Conservation (phyloP, 495 filamentous ascomycete genomes). For the Parathielavia appendiculata region DNA sequence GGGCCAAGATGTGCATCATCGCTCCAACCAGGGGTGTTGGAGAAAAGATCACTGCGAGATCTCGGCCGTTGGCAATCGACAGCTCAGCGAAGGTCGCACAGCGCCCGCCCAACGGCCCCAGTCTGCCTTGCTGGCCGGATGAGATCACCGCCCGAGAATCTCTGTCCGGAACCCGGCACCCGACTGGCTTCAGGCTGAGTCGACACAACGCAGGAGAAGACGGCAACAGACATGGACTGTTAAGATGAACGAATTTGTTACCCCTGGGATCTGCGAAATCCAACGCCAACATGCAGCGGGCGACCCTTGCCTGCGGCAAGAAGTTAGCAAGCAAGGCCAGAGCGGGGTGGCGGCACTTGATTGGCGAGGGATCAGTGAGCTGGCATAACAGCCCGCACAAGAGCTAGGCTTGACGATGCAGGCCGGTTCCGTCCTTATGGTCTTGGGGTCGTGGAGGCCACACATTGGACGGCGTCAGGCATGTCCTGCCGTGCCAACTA, state of each 20-base stretch:
- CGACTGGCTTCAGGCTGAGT: background rate
- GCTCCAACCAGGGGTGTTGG: background rate
- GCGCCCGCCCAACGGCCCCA: too few relatives aligned
- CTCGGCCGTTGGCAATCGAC: conserved; percentile 11
- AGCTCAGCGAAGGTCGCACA: background rate
- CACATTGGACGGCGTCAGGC: conserved; percentile 26
- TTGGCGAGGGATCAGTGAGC: conserved; percentile 27
- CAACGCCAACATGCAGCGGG: too few relatives aligned
- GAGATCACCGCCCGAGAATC: background rate
- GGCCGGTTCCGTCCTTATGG: conserved; percentile 25
- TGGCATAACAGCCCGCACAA: conserved; percentile 23
- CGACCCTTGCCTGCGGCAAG: conserved; percentile 1
- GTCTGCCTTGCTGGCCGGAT: background rate
- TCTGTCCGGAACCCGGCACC: background rate
- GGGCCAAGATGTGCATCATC: background rate
- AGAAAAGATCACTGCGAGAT: conserved; percentile 4
- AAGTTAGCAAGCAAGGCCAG: conserved; percentile 16
- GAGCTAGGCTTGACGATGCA: conserved; percentile 24
- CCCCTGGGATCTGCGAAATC: too few relatives aligned
- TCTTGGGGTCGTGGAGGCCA: conserved; percentile 30
- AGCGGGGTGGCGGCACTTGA: conserved; percentile 27
- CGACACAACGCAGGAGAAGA: background rate
- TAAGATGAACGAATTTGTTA: background rate
- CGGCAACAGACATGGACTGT: background rate
- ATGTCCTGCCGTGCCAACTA: conserved; percentile 23